Evolutionary conservation across 345 rosid species (phyloP).

Genomic region (Corchorus olitorius): DNA sequence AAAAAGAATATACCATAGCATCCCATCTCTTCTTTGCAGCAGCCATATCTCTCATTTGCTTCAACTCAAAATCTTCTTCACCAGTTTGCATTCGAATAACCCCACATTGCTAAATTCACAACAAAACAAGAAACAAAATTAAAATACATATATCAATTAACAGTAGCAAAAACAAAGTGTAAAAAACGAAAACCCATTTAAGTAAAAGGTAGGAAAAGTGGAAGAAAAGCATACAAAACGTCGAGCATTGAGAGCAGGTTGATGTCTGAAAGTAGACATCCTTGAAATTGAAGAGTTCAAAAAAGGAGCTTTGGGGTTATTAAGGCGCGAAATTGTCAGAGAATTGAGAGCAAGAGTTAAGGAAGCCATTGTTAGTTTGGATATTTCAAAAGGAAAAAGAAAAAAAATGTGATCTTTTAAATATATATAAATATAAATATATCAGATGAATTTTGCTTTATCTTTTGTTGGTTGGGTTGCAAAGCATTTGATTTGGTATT

Average conservation of each 20-base stretch:
- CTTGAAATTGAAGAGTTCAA: conserved; percentile 24
- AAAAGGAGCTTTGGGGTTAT: conserved; percentile 18
- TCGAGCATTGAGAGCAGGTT: conserved; percentile 17
- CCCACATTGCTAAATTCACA: conserved; percentile 40
- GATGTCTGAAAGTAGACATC: conserved; percentile 20
- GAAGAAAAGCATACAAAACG: conserved; percentile 30
- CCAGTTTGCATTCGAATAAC: conserved; percentile 61
- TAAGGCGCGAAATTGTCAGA: conserved; percentile 21
- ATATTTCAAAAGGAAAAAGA: too few relatives aligned
- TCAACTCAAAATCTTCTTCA: conserved; percentile 70
- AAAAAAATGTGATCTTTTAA: neutral
- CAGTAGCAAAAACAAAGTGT: conserved; percentile 13
- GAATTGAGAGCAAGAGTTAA: conserved; percentile 41
- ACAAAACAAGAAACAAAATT: conserved; percentile 7
- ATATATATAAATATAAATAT: neutral
- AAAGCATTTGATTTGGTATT: neutral
- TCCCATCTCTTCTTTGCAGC: conserved; percentile 98
- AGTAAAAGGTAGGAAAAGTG: neutral
- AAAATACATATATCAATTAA: conserved; percentile 2
- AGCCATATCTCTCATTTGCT: conserved; percentile 92
- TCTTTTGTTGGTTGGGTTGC: neutral
- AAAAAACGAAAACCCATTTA: conserved; percentile 6
- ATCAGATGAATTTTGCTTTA: neutral
- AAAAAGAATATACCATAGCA: conserved; percentile 53
- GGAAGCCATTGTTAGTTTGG: conserved; percentile 35